Percentiles rank a stretch among this genome's conserved stretches.
Evolutionary conservation across 345 rosid genomes (phyloP).

Genomic region (Lenwebbia sp.): DNA sequence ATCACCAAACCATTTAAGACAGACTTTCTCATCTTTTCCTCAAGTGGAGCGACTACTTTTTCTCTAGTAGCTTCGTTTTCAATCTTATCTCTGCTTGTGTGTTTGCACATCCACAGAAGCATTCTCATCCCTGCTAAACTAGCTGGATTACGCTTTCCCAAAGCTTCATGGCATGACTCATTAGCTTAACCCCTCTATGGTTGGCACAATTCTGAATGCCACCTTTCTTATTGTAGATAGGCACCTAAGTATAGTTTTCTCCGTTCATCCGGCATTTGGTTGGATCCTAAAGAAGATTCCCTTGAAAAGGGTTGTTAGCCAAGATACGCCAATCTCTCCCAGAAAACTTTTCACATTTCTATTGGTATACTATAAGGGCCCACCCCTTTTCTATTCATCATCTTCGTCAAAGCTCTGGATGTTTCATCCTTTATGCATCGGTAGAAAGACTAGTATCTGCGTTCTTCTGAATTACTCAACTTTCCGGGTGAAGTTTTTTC

Average conservation of each 20-base stretch:
- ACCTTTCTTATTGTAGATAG: background rate
- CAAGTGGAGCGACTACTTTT: background rate
- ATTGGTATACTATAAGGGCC: background rate
- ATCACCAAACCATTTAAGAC: background rate
- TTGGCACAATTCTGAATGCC: background rate
- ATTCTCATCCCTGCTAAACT: background rate
- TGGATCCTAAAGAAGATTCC: background rate
- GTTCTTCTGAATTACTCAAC: background rate
- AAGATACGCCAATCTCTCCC: background rate
- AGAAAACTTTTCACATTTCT: background rate
- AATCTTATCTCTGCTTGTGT: background rate
- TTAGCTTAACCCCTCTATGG: background rate
- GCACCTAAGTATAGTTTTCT: background rate
- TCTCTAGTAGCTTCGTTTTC: background rate
- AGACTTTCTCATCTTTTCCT: background rate
- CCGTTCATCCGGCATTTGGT: background rate
- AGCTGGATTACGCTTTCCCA: background rate
- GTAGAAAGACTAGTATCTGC: background rate
- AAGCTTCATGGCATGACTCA: background rate
- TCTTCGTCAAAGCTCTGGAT: background rate
- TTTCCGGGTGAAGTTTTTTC: background rate
- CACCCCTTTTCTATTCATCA: background rate
- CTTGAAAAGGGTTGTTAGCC: background rate
- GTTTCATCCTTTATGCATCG: background rate
- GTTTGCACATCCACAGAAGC: background rate